A percentile compares a stretch with the other conserved stretches of the same genome.
Conservation (phyloP, 345 rosid species). For the Pistacia atlantica region DNA sequence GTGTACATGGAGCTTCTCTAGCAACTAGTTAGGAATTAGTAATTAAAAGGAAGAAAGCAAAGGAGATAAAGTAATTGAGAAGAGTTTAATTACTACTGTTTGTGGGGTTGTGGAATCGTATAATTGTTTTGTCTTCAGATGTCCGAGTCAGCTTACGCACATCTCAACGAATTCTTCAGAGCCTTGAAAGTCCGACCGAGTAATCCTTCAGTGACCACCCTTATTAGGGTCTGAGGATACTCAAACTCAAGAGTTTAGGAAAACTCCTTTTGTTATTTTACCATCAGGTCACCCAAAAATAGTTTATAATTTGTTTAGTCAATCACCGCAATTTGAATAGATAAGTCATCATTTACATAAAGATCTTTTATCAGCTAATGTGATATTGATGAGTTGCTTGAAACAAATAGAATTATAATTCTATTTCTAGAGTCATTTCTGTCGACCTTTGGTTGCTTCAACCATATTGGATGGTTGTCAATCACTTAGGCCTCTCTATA, state of each 20-base stretch:
- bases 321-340: conserved; percentile 10
- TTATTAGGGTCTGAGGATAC: too few relatives aligned
- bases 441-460: conserved; percentile 4
- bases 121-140: too few relatives aligned
- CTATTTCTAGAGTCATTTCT: background rate
- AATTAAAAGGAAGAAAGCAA: background rate
- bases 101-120: conserved; percentile 22
- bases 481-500: background rate
- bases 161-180: too few relatives aligned
- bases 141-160: too few relatives aligned
- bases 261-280: too few relatives aligned
- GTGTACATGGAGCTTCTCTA: conserved; percentile 13
- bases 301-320: background rate
- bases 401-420: background rate
- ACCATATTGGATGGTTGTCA: background rate
- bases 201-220: too few relatives aligned
- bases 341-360: background rate
- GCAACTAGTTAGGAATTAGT: background rate
- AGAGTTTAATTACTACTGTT: conserved; percentile 3
- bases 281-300: too few relatives aligned
- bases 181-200: too few relatives aligned
- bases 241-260: too few relatives aligned
- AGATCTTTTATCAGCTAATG: conserved; percentile 5
- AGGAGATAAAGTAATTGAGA: conserved; percentile 5
- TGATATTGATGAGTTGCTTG: background rate